Evolutionary conservation across 352 stramenopile genomes (phyloP), one percentile per base, ranked within the genome.

Genomic region (Pythium chondricola): DNA sequence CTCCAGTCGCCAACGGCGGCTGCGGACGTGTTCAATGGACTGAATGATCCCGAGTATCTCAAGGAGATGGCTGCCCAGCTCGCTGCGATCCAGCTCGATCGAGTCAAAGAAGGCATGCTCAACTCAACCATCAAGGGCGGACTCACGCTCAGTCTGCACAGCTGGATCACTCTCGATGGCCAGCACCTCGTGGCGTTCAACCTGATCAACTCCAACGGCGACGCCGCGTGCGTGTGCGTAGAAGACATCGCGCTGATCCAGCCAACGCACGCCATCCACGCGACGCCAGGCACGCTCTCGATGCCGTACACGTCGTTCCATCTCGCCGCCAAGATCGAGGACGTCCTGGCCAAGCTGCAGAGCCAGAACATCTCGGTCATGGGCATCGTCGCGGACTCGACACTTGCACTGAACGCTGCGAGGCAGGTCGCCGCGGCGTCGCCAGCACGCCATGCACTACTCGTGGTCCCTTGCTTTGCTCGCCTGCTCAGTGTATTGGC

Each of bases 61-160:
- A 35, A 65, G 20, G 65, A 81, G 8, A 69, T 49, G 0, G 70
- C 71, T 2, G 26, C 40, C 0, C 63, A 58, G 4, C 41, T 93
- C 3, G 76, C 71, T 0, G 40, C 25, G 2, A 45, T 57, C n/a
- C 81, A 93, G 52, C 52, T 89, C 11, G 72, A 88, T 25, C 80
- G 75, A 17, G 71, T 93, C 21, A 88, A 90, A 37, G 76, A 93
- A 71, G 75, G 74, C 13, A 89, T 83, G 74, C 61, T 83, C 14
- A 87, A 92, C 41, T 88, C 75, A 38, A 88, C 71, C 6, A 82
- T 88, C 58, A 93, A 89, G 39, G 75, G 76, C 35, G 79, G 77
- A 0, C 71, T 93, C 22, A 90, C 74, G 25, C 56, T 93, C 20
- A 93, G 81, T 43, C 46, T 90, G 32, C 80, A 79, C 29, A 79